A percentile compares a stretch with the other conserved stretches of the same genome.
These are phyloP conservation scores for Fusarium bulbicola DNA, from an alignment of 2,329 filamentous ascomycete species.

Conservation along the genomic window DNA sequence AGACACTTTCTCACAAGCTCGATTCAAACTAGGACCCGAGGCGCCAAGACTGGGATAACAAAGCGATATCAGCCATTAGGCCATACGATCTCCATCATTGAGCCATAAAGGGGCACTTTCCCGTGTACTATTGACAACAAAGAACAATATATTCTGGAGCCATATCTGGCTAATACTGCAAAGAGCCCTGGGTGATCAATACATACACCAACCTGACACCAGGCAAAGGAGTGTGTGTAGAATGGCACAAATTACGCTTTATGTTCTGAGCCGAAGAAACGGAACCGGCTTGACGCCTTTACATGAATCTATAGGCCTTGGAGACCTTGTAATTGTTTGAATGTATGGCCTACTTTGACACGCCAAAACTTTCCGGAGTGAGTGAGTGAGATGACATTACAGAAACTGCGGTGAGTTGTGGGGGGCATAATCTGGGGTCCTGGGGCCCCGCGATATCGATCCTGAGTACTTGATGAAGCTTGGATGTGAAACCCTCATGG, in stretches of 20 bases:
- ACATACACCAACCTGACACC: background rate
- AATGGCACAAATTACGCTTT: background rate
- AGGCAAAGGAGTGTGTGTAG: too few species aligned
- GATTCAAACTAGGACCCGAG: background rate
- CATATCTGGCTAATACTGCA: background rate
- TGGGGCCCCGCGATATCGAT: slow-evolving; percentile 44
- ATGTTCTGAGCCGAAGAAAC: background rate
- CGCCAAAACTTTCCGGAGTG: background rate
- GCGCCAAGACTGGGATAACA: background rate
- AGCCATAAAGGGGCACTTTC: too few species aligned
- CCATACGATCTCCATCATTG: background rate
- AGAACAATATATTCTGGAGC: background rate
- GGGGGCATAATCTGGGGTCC: slow-evolving; percentile 21
- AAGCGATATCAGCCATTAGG: background rate
- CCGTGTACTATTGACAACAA: background rate
- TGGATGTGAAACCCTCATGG: background rate
- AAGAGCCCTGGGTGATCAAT: background rate
- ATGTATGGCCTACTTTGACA: background rate
- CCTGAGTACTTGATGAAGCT: background rate
- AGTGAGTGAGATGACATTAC: background rate
- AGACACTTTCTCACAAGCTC: background rate
- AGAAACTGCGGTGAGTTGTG: slow-evolving; percentile 37
- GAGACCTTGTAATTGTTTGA: background rate
- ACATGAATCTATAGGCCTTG: background rate
- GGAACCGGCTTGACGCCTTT: background rate